These are phyloP conservation scores for Marasmius tenuissimus DNA, from an alignment of 1,284 basidiomycete species.

Conservation along the genomic window DNA sequence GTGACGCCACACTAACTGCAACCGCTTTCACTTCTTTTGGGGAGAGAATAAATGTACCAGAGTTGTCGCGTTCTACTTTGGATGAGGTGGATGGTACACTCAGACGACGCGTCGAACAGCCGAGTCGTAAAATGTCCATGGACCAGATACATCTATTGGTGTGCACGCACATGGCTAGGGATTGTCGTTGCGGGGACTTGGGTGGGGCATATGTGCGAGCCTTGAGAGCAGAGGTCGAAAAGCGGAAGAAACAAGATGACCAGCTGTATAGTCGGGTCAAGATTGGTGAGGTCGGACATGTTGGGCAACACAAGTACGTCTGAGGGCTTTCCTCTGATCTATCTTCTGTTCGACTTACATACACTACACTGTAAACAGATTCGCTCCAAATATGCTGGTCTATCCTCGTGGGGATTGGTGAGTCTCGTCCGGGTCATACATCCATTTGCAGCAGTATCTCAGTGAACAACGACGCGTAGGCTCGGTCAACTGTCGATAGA, in stretches of 20 bases:
- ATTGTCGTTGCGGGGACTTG: slow-evolving; percentile 73
- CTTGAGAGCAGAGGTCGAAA: slow-evolving; percentile 40
- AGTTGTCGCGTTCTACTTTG: slow-evolving; percentile 46
- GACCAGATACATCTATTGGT: slow-evolving; percentile 59
- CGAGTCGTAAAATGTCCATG: slow-evolving; percentile 1
- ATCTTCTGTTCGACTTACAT: neutral
- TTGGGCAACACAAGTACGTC: slow-evolving; percentile 81
- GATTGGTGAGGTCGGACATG: slow-evolving; percentile 73
- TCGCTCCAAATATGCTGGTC: slow-evolving; percentile 76
- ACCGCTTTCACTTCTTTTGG: slow-evolving; percentile 50
- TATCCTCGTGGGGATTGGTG: slow-evolving; percentile 81
- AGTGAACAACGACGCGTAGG: slow-evolving; percentile 35
- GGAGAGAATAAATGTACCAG: slow-evolving; percentile 48
- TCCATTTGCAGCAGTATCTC: neutral
- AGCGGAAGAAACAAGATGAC: slow-evolving; percentile 26
- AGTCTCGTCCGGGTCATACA: slow-evolving; percentile 17
- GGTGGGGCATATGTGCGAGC: slow-evolving; percentile 52
- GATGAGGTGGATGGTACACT: slow-evolving; percentile 43
- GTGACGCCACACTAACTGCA: slow-evolving; percentile 28
- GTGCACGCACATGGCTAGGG: slow-evolving; percentile 70
- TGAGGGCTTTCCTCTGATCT: slow-evolving; percentile 12
- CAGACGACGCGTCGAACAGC: slow-evolving; percentile 30
- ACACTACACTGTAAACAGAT: slow-evolving; percentile 41
- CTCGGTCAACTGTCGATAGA: slow-evolving; percentile 57
- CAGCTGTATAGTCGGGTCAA: slow-evolving; percentile 30